Conservation (phyloP, 2,329 filamentous ascomycete species). For the Xylariaceae sp. region DNA sequence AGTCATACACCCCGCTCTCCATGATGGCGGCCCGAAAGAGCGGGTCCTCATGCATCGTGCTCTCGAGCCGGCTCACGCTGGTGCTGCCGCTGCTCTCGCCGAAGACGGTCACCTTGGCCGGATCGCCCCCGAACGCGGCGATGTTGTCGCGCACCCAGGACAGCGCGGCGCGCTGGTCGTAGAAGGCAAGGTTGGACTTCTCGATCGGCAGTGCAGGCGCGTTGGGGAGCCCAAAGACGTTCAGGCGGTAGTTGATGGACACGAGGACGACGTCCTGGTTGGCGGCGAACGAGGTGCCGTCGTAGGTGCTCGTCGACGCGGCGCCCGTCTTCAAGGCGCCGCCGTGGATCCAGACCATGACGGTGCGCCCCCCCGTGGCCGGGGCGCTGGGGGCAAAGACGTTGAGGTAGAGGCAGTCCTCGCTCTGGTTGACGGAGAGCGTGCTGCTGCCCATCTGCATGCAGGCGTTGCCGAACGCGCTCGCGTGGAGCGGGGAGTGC, state of each 20-base stretch:
- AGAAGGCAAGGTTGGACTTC: conserved; percentile 26
- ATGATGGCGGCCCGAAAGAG: conserved; percentile 27
- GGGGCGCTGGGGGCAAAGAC: conserved; percentile 16
- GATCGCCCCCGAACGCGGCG: conserved; percentile 12
- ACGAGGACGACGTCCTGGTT: conserved; percentile 28
- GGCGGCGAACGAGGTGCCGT: conserved; percentile 22
- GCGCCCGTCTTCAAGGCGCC: conserved; percentile 21
- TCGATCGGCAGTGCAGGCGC: conserved; percentile 3
- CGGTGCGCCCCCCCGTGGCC: conserved; percentile 18
- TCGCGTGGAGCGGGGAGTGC: neutral
- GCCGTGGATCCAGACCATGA: conserved; percentile 27
- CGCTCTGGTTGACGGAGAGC: conserved; percentile 7
- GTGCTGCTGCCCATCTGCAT: neutral
- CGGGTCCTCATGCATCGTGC: neutral
- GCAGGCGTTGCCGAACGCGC: neutral
- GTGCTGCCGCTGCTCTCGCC: conserved; percentile 34
- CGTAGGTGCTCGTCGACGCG: conserved; percentile 15
- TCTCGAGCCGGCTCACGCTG: conserved; percentile 17
- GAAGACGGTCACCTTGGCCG: conserved; percentile 27
- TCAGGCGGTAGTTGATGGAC: conserved; percentile 25
- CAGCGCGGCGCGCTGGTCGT: conserved; percentile 38
- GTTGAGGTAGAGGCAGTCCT: conserved; percentile 27
- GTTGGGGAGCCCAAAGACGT: conserved; percentile 13
- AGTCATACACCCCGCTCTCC: conserved; percentile 25
- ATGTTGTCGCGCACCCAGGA: conserved; percentile 39